Conservation (phyloP, 2,329 filamentous ascomycete species). For the Incumbomyces delicatus region DNA sequence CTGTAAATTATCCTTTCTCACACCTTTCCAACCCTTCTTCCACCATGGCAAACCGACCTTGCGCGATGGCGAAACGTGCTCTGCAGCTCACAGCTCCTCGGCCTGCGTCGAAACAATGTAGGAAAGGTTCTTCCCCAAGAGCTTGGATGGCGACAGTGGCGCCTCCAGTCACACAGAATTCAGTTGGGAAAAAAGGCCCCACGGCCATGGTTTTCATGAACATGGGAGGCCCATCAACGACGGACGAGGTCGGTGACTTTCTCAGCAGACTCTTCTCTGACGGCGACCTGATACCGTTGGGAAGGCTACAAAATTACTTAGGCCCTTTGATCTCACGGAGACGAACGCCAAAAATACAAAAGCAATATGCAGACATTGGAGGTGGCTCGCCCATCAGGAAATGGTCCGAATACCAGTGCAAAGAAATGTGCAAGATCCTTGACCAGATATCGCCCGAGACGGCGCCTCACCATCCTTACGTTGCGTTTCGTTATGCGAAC, state of each 20-base stretch:
- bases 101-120: neutral
- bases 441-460: constrained; percentile 86
- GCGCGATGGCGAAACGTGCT: neutral
- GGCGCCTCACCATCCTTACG: constrained; percentile 93
- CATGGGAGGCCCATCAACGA: constrained; percentile 91
- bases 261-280: constrained; percentile 87
- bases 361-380: constrained; percentile 91
- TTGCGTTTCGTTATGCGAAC: constrained; percentile 90
- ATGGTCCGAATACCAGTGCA: constrained; percentile 91
- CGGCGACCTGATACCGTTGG: constrained; percentile 89
- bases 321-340: constrained; percentile 77
- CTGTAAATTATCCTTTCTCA: neutral
- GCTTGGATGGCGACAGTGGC: constrained; percentile 49
- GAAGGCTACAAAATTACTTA: constrained; percentile 79
- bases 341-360: constrained; percentile 89
- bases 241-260: constrained; percentile 79
- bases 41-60: neutral
- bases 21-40: too few relatives aligned
- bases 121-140: constrained; percentile 14
- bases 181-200: constrained; percentile 61
- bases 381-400: constrained; percentile 96
- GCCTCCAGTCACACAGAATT: constrained; percentile 72
- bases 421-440: constrained; percentile 94
- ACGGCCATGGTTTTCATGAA: constrained; percentile 99
- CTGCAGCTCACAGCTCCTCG: constrained; percentile 5